Conservation (phyloP, 192 early-diverging fungal species). For the Piromyces finnis region DNA sequence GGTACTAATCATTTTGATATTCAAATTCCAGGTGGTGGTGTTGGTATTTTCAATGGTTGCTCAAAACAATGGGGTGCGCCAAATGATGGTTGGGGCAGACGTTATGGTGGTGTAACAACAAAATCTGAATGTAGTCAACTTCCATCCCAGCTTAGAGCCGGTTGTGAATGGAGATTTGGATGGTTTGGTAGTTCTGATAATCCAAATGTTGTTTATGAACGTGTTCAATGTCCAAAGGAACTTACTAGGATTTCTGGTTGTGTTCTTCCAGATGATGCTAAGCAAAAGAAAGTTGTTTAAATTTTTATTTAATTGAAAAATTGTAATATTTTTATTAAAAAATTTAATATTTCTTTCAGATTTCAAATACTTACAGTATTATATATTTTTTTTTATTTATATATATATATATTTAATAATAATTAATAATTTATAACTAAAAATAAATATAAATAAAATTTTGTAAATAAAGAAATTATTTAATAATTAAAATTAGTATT, state of each 20-base stretch:
- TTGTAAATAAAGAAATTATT: too few relatives aligned
- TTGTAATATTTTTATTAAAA: too few relatives aligned
- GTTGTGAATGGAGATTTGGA: not conserved
- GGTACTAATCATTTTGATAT: not conserved
- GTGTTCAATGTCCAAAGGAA: not conserved
- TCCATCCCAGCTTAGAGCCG: not conserved
- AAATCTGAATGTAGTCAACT: not conserved
- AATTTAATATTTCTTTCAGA: too few relatives aligned
- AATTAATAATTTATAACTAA: too few relatives aligned
- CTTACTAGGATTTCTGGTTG: not conserved
- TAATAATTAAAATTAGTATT: too few relatives aligned
- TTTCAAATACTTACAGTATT: too few relatives aligned
- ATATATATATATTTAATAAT: too few relatives aligned
- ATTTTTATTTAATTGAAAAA: not conserved
- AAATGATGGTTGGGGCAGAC: slow-evolving; percentile 1
- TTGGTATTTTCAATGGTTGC: slow-evolving; percentile 1
- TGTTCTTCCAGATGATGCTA: not conserved
- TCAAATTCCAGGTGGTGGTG: too few relatives aligned
- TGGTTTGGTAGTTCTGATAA: slow-evolving; percentile 1
- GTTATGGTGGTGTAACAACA: not conserved
- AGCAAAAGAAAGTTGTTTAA: not conserved
- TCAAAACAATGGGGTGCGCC: not conserved
- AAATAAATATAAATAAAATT: too few relatives aligned
- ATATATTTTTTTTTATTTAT: too few relatives aligned
- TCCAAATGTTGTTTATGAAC: not conserved